phyloP scores from a whole-genome alignment of 768 basidiomycete genomes.

The Suillus hirtellus region DNA sequence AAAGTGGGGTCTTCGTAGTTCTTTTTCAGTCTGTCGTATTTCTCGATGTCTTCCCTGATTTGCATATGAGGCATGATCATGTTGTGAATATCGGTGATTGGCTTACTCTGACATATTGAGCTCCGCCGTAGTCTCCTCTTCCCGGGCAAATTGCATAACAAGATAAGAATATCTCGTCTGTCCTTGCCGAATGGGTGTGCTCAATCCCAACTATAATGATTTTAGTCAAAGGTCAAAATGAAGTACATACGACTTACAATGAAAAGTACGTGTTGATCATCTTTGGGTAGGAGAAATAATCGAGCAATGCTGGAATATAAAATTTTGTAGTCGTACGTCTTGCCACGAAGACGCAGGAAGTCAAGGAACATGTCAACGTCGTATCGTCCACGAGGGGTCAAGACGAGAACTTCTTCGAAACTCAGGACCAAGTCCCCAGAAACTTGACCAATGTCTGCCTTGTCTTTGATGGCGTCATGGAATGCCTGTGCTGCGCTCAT shows the following conservation, averaged over 20 bases:
- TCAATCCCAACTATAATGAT: slow-evolving; percentile 74
- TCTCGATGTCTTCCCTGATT: slow-evolving; percentile 69
- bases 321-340: slow-evolving; percentile 99
- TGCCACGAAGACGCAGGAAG: slow-evolving; percentile 93
- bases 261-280: slow-evolving; percentile 93
- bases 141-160: slow-evolving; percentile 96
- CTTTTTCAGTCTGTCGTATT: slow-evolving; percentile 85
- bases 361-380: slow-evolving; percentile 98
- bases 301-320: slow-evolving; percentile 84
- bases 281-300: slow-evolving; percentile 93
- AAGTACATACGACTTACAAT: slow-evolving; percentile 60
- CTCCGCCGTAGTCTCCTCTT: slow-evolving; percentile 96
- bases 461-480: slow-evolving; percentile 95
- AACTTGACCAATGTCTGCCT: slow-evolving; percentile 91
- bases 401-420: slow-evolving; percentile 92
- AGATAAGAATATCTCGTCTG: slow-evolving; percentile 97
- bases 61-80: not conserved
- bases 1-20: slow-evolving; percentile 95
- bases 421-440: slow-evolving; percentile 90
- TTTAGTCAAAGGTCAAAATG: slow-evolving; percentile 7
- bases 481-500: slow-evolving; percentile 93
- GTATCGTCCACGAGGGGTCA: slow-evolving; percentile 95
- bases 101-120: slow-evolving; percentile 89
- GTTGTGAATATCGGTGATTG: not conserved
- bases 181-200: slow-evolving; percentile 93